Evolutionary conservation across 2,329 filamentous ascomycete genomes (phyloP), one percentile per base, ranked within the genome.

Genomic region (Fusarium vanettenii): DNA sequence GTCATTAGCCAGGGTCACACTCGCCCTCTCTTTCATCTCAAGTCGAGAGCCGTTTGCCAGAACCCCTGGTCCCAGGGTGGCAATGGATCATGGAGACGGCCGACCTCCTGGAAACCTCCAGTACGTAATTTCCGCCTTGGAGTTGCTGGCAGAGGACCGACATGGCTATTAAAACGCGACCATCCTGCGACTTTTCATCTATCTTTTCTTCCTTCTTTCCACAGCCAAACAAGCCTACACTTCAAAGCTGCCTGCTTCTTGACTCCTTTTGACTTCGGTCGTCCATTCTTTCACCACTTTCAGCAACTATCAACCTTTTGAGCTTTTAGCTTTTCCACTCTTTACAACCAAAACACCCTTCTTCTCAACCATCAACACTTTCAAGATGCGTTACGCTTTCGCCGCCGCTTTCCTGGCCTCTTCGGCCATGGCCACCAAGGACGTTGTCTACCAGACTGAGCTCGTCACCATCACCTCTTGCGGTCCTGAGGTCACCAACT

Each of bases 331-430:
- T 77, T 78, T 79, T 66, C 57, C 76, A 73, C 67, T 79, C 77
- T 76, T 78, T 77, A 74, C 56, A 60, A 69, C 61, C 25, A 52
- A 52, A 29, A 11, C 48, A 52, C 48, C 25, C 25, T 52, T 50
- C 22, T 61, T 71, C 68, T 60, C 57, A 67, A 67, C 43, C 56
- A 80, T 52, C 48, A 52, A 52, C 27, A 80, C 82, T 74, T 78
- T 86, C 89, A 91, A 91, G 80, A 92, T 92, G 90, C 88, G 88
- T 89, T 91, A 90, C 88, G 80, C 87, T 79, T 78, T 86, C 81
- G 84, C 86, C 79, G 85, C 86, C 77, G 81, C 84, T 81, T 80
- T 88, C 80, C 85, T 90, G 79, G 84, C 83, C 78, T 73, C 82
- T 79, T 73, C 79, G 66, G 81, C 75, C 76, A 72, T 80, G 69